phyloP scores from a whole-genome alignment of 805 yeast species.

The Candida methanosorbosa region DNA sequence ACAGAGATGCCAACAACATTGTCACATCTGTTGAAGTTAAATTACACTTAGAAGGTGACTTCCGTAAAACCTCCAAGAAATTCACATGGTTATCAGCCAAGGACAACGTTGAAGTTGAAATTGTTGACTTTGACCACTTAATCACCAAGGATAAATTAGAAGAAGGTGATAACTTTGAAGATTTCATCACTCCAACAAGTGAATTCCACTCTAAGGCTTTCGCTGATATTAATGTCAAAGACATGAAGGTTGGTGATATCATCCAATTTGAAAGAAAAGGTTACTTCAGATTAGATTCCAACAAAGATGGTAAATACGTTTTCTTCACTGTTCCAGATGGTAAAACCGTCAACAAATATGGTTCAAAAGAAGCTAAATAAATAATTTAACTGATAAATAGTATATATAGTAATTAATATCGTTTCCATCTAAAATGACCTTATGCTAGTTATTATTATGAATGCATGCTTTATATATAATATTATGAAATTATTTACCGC shows the following conservation, averaged over 20 bases:
- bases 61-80: slow-evolving; percentile 92
- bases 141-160: slow-evolving; percentile 92
- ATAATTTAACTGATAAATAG: background rate
- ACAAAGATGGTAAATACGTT: slow-evolving; percentile 52
- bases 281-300: slow-evolving; percentile 75
- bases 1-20: slow-evolving; percentile 46
- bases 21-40: slow-evolving; percentile 65
- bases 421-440: no score
- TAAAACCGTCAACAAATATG: slow-evolving; percentile 68
- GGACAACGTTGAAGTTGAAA: slow-evolving; percentile 63
- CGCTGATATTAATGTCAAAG: slow-evolving; percentile 73
- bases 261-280: slow-evolving; percentile 98
- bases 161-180: slow-evolving; percentile 90
- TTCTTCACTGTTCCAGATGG: slow-evolving; percentile 97
- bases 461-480: background rate
- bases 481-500: background rate
- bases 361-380: slow-evolving; percentile 37
- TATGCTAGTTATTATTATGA: no score
- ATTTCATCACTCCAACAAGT: slow-evolving; percentile 80
- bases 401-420: no score
- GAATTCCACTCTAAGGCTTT: slow-evolving; percentile 72
- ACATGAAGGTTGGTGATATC: slow-evolving; percentile 76
- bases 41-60: slow-evolving; percentile 89
- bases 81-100: slow-evolving; percentile 88
- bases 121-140: slow-evolving; percentile 89